A percentile compares a stretch with the other conserved stretches of the same genome.
phyloP scores from a whole-genome alignment of 2,329 filamentous ascomycete species.

The Diaporthe ilicicola region DNA sequence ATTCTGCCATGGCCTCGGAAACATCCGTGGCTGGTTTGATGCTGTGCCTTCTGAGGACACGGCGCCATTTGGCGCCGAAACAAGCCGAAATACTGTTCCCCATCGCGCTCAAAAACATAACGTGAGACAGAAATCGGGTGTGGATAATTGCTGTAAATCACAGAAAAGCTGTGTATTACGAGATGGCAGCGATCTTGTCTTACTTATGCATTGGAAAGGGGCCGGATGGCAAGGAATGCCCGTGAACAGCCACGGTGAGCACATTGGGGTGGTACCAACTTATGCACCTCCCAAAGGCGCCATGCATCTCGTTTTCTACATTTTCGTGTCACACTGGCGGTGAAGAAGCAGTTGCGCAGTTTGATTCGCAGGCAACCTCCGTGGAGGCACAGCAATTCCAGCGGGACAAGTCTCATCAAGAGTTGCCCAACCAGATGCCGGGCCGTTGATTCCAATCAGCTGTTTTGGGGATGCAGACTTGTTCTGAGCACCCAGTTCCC shows the following conservation, averaged over 20 bases:
- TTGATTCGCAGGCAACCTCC: constrained; percentile 16
- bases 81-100: constrained; percentile 12
- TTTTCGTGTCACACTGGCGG: constrained; percentile 24
- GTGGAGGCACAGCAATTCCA: constrained; percentile 9
- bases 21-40: constrained; percentile 13
- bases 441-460: not conserved
- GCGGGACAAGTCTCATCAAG: not conserved
- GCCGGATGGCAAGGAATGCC: not conserved
- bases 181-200: not conserved
- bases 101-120: not conserved
- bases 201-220: constrained; percentile 1
- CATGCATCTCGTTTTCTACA: constrained; percentile 19
- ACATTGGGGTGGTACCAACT: constrained; percentile 6
- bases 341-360: not conserved
- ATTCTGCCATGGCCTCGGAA: not conserved
- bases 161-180: not conserved
- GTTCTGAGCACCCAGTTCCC: not conserved
- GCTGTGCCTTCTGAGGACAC: not conserved
- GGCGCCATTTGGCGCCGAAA: not conserved
- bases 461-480: not conserved
- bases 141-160: not conserved
- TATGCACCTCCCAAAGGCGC: constrained; percentile 11
- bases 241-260: not conserved
- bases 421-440: not conserved
- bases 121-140: not conserved